Evolutionary conservation across 805 yeast genomes (phyloP).

Genomic region (Candida tibetensis): DNA sequence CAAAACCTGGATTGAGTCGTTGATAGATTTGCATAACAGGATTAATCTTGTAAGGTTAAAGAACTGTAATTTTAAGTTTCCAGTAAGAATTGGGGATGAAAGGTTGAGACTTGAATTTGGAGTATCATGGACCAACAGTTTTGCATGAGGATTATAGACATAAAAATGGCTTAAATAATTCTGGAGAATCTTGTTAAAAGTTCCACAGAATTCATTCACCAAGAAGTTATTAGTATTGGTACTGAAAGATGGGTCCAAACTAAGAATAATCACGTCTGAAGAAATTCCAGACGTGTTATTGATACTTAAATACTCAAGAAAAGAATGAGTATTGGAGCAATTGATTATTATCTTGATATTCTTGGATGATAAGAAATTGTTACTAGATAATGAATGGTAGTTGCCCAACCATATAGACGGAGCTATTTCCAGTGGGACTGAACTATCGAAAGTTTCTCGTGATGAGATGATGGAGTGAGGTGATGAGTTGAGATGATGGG

Average conservation of each 20-base stretch:
- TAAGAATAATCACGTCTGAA: constrained; percentile 36
- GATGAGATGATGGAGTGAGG: not conserved
- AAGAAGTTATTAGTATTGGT: constrained; percentile 17
- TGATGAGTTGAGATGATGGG: not conserved
- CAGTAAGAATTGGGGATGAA: constrained; percentile 35
- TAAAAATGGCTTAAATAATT: constrained; percentile 38
- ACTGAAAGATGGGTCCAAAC: constrained; percentile 34
- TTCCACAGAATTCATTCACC: constrained; percentile 23
- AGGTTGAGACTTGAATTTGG: constrained; percentile 26
- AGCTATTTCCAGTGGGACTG: constrained; percentile 17
- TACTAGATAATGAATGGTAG: constrained; percentile 10
- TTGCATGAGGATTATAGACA: constrained; percentile 28
- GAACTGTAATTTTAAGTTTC: constrained; percentile 34
- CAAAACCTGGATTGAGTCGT: constrained; percentile 28
- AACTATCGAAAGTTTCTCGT: not conserved
- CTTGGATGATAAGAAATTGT: constrained; percentile 7
- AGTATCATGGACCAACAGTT: constrained; percentile 27
- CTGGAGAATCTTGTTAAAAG: constrained; percentile 34
- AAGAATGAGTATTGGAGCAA: constrained; percentile 32
- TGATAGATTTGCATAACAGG: constrained; percentile 32
- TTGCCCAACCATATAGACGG: constrained; percentile 31
- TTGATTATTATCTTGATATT: constrained; percentile 39
- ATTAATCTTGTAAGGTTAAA: constrained; percentile 37
- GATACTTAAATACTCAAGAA: constrained; percentile 24
- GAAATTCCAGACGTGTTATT: constrained; percentile 18